Evolutionary conservation across 345 rosid genomes (phyloP), one percentile per base, ranked within the genome.

Genomic region (Noccaea bulbosa): DNA sequence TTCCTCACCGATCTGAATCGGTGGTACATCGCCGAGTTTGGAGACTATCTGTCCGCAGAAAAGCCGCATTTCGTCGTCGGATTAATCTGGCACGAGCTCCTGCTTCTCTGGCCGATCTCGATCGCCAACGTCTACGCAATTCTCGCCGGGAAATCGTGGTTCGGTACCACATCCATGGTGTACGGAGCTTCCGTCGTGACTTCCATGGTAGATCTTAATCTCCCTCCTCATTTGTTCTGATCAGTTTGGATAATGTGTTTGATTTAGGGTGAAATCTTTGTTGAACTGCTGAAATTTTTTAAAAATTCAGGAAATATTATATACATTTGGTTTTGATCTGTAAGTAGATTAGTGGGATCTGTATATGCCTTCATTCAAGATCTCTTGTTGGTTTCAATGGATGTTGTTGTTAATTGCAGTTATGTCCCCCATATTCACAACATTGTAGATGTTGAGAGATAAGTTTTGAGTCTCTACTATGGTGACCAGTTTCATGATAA

Each of bases 61-160:
- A 88, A 84, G 81, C 96, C 97, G 4, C 73, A 78, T 63, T 93
- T 90, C 82, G 77, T 90, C 74, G 86, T 87, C 10, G 96, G 87
- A 6, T 5, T 86, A 15, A 63, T 84, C 2, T 84, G 90, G 96
- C 71, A 81, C 7, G 91, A 87, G 78, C 81, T 93, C 35, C 9
- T 88, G 8, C 53, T 90, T 51, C 91, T 79, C 5, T 90, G 92
- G 96, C 92, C 98, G 3, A 90, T 90, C 57, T 68, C 86, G 4
- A 33, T 93, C 27, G 43, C 80, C 52, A 88, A 79, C 70, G 15
- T 90, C 11, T 85, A 79, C 62, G 93, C 79, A 1, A 64, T 88
- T 40, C 59, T 84, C 39, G 62, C 83, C 9, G 72, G 84, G 7
- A 88, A 83, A 68, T 65, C 88, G 17, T 90, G 93, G 97, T 70